Base-by-base conservation (phyloP, 1,139 yeast species). In the Arxiozyma bovina region DNA sequence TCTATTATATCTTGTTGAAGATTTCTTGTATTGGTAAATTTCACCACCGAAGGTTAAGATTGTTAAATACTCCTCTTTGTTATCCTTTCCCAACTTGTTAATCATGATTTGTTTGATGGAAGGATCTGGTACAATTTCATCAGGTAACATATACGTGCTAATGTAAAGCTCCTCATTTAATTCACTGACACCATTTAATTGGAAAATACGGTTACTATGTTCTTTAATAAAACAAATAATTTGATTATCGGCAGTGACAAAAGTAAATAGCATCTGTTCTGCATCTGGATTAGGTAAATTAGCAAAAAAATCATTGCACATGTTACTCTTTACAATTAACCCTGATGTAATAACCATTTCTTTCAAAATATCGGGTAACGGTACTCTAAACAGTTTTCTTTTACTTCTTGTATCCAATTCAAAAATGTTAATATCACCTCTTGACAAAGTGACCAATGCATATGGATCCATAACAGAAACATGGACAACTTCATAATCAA, bases 41-140 rank as follows among this genome's bases (percentile, higher is more conserved):
- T 89, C 95, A 62, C 94, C 94, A 54, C 93, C 91, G 65, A 83
- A 79, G 0, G 96, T 88, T 51, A 89, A 73, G 7, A 88, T 74
- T 0, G 90, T 76, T 57, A 90, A 68, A 66, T 82, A 83, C 61
- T 87, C 91, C 53, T 79, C 74, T 27, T 74, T 70, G 22, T 63
- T 60, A 42, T 64, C 64, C 61, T 85, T 88, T 3, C 96, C 96
- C 48, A 89, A 65, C 50, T 78, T 80, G 52, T 82, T 78, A 52
- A 85, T 76, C 63, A 85, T 77, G 2, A 85, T 78, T 67, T 87
- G 93, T 63, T 85, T 86, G 55, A 87, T 80, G 47, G 80, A 80
- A 1, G 93, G 91, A 70, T 86, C 93, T 9, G 89, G 89, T 22
- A 74, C 72, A 23, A 82, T 77, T 30, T 80, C 80, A 44, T 79